phyloP scores from a whole-genome alignment of 306 rosid genomes.

The Lathyrus aphaca region DNA sequence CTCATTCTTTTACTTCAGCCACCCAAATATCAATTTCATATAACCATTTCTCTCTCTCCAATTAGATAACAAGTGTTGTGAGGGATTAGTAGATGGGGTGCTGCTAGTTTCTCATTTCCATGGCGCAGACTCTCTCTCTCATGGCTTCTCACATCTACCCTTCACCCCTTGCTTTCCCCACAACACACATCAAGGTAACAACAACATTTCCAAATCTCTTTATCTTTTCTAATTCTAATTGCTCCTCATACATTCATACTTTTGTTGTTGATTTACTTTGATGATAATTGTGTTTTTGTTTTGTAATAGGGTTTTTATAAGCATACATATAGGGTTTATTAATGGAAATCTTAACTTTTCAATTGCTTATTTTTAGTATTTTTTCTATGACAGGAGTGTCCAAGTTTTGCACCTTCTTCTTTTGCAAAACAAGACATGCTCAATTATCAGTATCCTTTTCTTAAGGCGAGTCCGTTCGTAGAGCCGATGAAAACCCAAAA shows the following conservation, averaged over 20 bases:
- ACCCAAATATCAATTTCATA: constrained; percentile 20
- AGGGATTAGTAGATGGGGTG: constrained; percentile 51
- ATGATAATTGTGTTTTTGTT: too few relatives aligned
- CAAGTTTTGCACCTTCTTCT: constrained; percentile 46
- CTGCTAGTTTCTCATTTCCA: constrained; percentile 42
- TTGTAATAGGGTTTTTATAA: too few relatives aligned
- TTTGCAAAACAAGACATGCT: constrained; percentile 51
- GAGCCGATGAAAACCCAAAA: constrained; percentile 52
- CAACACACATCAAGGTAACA: constrained; percentile 55
- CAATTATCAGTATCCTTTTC: constrained; percentile 54
- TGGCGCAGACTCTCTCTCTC: constrained; percentile 60
- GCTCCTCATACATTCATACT: neutral
- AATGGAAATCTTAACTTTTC: neutral
- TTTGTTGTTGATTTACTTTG: too few relatives aligned
- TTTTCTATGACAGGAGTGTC: constrained; percentile 58
- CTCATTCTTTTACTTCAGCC: constrained; percentile 14
- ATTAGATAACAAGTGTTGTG: constrained; percentile 33
- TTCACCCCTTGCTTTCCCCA: constrained; percentile 48
- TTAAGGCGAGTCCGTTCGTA: constrained; percentile 42
- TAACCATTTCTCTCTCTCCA: constrained; percentile 24
- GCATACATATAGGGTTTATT: too few relatives aligned
- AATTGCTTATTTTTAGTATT: constrained; percentile 9
- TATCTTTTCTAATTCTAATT: neutral
- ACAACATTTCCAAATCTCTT: neutral
- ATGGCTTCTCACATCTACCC: constrained; percentile 79